These are phyloP conservation scores for Hydnum rufescens DNA, from an alignment of 768 basidiomycete genomes.

Conservation along the genomic window DNA sequence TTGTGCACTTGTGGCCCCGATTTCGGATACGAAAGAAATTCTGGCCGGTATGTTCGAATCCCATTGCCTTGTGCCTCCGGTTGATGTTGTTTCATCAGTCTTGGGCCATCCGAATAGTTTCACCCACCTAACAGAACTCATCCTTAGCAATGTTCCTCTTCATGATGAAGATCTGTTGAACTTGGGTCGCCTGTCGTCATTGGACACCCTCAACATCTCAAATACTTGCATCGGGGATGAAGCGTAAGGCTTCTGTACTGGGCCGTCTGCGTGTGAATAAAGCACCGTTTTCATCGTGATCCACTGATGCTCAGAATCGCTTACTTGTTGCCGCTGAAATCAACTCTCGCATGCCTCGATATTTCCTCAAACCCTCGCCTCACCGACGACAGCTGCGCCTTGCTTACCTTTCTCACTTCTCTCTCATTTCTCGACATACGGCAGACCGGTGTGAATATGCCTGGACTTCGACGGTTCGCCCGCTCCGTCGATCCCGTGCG, in stretches of 20 bases:
- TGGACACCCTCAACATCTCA: neutral
- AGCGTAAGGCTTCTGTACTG: neutral
- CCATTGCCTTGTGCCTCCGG: neutral
- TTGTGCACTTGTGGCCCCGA: neutral
- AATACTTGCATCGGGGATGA: neutral
- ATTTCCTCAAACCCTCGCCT: neutral
- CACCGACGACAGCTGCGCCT: neutral
- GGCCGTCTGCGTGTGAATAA: neutral
- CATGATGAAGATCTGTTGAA: neutral
- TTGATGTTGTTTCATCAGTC: neutral
- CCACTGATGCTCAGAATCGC: neutral
- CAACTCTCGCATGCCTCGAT: neutral
- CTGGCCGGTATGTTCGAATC: neutral
- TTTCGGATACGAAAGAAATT: neutral
- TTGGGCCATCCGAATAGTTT: neutral
- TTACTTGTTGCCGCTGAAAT: neutral
- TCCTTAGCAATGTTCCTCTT: neutral
- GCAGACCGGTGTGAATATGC: neutral
- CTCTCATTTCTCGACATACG: neutral
- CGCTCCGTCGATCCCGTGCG: neutral
- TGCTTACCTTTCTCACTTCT: neutral
- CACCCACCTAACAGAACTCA: neutral
- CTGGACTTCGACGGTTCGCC: neutral
- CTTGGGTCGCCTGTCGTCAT: neutral
- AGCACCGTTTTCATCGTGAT: neutral